These are phyloP conservation scores for Camelina laxa DNA, from an alignment of 345 rosid genomes.

Conservation along the genomic window DNA sequence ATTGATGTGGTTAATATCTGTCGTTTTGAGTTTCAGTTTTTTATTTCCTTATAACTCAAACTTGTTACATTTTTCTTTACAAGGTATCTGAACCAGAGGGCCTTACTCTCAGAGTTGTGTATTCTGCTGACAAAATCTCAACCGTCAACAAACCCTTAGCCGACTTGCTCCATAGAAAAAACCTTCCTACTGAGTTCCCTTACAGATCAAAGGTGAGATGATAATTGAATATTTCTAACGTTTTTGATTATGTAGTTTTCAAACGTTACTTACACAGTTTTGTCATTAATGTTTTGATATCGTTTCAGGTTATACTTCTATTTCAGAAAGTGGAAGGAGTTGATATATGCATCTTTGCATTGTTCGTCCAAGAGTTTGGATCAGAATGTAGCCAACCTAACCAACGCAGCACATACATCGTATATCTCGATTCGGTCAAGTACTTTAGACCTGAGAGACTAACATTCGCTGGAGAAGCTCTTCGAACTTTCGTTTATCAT, in stretches of 20 bases:
- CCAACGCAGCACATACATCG: constrained; percentile 84
- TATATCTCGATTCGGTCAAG: constrained; percentile 90
- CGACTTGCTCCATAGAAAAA: constrained; percentile 45
- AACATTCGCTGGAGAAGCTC: constrained; percentile 71
- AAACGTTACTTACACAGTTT: not conserved
- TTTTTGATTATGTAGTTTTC: not conserved
- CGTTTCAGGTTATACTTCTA: constrained; percentile 79
- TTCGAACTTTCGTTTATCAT: constrained; percentile 90
- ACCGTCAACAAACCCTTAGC: constrained; percentile 50
- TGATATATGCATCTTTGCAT: constrained; percentile 82
- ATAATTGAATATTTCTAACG: not conserved
- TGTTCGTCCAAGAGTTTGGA: constrained; percentile 94
- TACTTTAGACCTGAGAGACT: constrained; percentile 86
- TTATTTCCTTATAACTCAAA: constrained; percentile 4
- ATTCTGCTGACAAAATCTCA: constrained; percentile 49
- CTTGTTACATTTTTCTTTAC: constrained; percentile 15
- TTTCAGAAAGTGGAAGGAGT: constrained; percentile 94
- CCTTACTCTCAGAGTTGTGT: constrained; percentile 60
- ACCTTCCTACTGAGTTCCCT: constrained; percentile 57
- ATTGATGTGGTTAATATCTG: not conserved
- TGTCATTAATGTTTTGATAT: constrained; percentile 9
- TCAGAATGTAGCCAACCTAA: constrained; percentile 79
- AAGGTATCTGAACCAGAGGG: constrained; percentile 58
- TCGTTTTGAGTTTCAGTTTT: not conserved
- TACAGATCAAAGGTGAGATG: constrained; percentile 64